Percentiles rank a stretch among this genome's conserved stretches.
These are phyloP conservation scores for Staphylotrichum longicolle DNA, from an alignment of 495 filamentous ascomycete species.

Conservation along the genomic window DNA sequence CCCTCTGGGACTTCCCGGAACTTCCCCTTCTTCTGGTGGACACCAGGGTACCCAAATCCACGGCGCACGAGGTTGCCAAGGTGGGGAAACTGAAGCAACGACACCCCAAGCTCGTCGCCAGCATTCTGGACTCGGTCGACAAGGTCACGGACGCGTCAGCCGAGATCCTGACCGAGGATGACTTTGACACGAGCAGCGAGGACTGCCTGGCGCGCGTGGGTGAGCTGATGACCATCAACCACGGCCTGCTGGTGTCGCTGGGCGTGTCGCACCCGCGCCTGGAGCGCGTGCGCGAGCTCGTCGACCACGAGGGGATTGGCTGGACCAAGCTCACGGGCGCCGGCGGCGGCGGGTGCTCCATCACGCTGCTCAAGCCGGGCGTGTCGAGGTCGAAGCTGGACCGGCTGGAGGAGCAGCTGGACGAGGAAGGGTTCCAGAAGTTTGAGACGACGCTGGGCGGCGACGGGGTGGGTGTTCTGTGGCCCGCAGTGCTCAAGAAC, in stretches of 20 bases:
- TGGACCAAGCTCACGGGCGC: constrained; percentile 98
- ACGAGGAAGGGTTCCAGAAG: constrained; percentile 72
- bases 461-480: constrained; percentile 88
- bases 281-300: constrained; percentile 86
- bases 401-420: constrained; percentile 63
- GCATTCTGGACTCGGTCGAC: constrained; percentile 80
- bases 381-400: constrained; percentile 49
- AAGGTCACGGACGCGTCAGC: constrained; percentile 73
- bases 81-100: constrained; percentile 66
- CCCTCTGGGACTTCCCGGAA: constrained; percentile 81
- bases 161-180: constrained; percentile 61
- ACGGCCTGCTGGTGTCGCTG: constrained; percentile 80
- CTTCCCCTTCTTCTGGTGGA: constrained; percentile 86
- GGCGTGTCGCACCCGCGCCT: constrained; percentile 92
- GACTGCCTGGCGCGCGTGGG: constrained; percentile 67
- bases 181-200: constrained; percentile 58
- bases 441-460: constrained; percentile 88
- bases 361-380: constrained; percentile 75
- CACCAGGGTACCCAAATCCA: constrained; percentile 79
- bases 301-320: constrained; percentile 84
- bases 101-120: constrained; percentile 69
- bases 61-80: constrained; percentile 78
- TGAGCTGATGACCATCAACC: constrained; percentile 86
- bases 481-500: constrained; percentile 80
- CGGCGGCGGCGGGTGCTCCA: constrained; percentile 91